Conservation (phyloP, 1,139 yeast genomes). For the Debaryomyces subglobosus region DNA sequence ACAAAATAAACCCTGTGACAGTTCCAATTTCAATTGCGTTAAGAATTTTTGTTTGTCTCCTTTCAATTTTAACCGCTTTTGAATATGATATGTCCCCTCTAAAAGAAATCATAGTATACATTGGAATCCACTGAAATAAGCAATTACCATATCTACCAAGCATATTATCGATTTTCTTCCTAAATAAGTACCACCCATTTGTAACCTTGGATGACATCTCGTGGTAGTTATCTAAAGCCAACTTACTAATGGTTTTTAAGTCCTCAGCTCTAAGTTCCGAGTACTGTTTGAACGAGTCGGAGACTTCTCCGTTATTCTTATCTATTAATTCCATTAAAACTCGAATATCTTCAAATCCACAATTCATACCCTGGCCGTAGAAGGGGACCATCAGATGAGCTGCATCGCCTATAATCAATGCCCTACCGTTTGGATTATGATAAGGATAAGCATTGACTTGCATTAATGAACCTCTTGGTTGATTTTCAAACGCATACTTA, state of each 20-base stretch:
- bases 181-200: conserved; percentile 59
- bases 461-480: conserved; percentile 79
- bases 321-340: conserved; percentile 63
- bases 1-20: conserved; percentile 18
- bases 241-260: conserved; percentile 70
- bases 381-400: conserved; percentile 98
- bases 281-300: conserved; percentile 59
- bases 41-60: conserved; percentile 52
- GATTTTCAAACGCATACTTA: conserved; percentile 51
- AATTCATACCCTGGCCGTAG: conserved; percentile 96
- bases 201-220: conserved; percentile 90
- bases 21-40: conserved; percentile 15
- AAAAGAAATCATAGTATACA: conserved; percentile 92
- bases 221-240: conserved; percentile 79
- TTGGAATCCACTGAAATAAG: conserved; percentile 74
- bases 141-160: conserved; percentile 54
- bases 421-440: conserved; percentile 61
- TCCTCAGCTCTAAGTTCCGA: conserved; percentile 63
- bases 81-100: conserved; percentile 81
- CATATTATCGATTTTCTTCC: conserved; percentile 69
- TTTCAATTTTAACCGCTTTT: conserved; percentile 60
- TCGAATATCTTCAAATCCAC: conserved; percentile 90
- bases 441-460: conserved; percentile 72
- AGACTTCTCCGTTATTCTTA: conserved; percentile 41
- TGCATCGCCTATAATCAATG: conserved; percentile 84